Evolutionary conservation across 2,329 filamentous ascomycete species (phyloP).

Genomic region (Penicillium sp.): DNA sequence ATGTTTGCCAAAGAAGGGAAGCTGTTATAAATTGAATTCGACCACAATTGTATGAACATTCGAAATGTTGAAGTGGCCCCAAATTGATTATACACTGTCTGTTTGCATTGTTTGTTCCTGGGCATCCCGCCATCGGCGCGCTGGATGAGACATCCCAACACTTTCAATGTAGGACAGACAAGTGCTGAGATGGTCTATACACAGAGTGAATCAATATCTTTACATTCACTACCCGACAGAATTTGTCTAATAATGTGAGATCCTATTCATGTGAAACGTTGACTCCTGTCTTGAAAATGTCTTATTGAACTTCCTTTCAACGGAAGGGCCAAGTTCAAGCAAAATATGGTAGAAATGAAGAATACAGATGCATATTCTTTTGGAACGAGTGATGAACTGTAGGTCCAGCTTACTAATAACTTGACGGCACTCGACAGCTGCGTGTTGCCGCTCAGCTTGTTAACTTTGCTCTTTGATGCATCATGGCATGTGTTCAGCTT

Average conservation of each 20-base stretch:
- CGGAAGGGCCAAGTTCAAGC: background rate
- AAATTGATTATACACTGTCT: background rate
- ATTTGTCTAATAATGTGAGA: background rate
- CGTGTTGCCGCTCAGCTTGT: background rate
- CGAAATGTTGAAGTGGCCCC: background rate
- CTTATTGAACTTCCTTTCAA: background rate
- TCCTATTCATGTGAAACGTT: background rate
- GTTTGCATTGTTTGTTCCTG: constrained; percentile 6
- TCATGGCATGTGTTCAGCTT: background rate
- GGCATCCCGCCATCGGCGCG: background rate
- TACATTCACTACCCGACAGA: background rate
- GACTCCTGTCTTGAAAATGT: background rate
- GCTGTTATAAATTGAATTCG: background rate
- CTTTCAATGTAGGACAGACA: background rate
- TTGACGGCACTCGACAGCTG: background rate
- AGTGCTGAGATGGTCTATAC: background rate
- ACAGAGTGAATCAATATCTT: background rate
- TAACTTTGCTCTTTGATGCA: background rate
- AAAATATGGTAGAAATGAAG: background rate
- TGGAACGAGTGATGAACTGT: background rate
- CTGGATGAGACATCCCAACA: background rate
- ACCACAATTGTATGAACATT: background rate
- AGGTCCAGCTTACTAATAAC: background rate
- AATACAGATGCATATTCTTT: background rate
- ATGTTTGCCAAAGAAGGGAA: background rate